phyloP scores from a whole-genome alignment of 1,139 yeast species.

The Lodderomyces metapsilosis region DNA sequence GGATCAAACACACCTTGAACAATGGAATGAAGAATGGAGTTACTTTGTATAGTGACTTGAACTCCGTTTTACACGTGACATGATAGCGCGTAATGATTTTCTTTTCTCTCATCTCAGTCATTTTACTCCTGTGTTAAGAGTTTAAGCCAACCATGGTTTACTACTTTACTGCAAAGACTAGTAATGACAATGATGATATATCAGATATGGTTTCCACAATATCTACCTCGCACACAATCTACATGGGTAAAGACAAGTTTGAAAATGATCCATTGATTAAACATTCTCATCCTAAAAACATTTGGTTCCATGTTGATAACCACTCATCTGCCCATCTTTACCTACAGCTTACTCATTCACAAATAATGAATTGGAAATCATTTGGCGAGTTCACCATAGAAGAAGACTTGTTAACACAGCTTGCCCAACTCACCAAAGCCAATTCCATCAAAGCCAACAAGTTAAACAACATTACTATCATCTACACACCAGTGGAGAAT shows the following conservation, averaged over 20 bases:
- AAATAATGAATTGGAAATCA: constrained; percentile 23
- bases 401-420: constrained; percentile 50
- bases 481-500: constrained; percentile 78
- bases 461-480: constrained; percentile 62
- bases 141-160: constrained; percentile 48
- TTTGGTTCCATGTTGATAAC: constrained; percentile 87
- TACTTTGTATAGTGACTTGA: too few species aligned
- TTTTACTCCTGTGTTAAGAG: too few species aligned
- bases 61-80: not conserved
- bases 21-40: too few species aligned
- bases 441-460: constrained; percentile 81
- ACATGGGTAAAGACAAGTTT: constrained; percentile 75
- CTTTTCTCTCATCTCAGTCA: too few species aligned
- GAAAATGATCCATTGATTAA: constrained; percentile 76
- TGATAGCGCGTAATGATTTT: too few species aligned
- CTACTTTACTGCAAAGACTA: constrained; percentile 43
- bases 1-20: too few species aligned
- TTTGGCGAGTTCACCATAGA: constrained; percentile 47
- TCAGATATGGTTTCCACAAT: not conserved
- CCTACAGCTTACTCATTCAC: constrained; percentile 48
- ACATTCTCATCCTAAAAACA: constrained; percentile 64
- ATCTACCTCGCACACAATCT: constrained; percentile 38
- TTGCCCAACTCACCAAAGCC: constrained; percentile 78
- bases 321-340: constrained; percentile 83
- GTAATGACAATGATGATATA: not conserved